Percentiles rank a stretch among this genome's conserved stretches.
Evolutionary conservation across 805 yeast species (phyloP).

Genomic region (Metschnikowia matae): DNA sequence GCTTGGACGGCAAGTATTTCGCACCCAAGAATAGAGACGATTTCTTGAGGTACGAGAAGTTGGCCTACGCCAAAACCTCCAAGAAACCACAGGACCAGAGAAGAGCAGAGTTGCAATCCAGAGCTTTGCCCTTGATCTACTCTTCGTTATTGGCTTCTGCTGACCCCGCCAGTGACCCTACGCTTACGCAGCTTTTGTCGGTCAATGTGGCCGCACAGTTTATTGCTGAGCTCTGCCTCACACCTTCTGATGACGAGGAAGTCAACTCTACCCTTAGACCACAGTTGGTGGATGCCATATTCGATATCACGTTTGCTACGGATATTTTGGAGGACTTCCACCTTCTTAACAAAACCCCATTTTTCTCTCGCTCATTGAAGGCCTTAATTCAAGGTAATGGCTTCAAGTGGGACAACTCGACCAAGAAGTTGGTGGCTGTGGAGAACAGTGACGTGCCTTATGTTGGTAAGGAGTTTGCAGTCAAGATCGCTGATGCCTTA

Average conservation of each 20-base stretch:
- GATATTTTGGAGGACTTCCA: slow-evolving; percentile 65
- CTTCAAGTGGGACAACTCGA: slow-evolving; percentile 57
- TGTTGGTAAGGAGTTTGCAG: slow-evolving; percentile 59
- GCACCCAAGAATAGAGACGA: slow-evolving; percentile 63
- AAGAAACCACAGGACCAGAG: slow-evolving; percentile 81
- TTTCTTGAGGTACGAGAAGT: slow-evolving; percentile 53
- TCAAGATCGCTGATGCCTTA: slow-evolving; percentile 48
- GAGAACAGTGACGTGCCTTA: slow-evolving; percentile 34
- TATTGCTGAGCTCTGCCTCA: slow-evolving; percentile 67
- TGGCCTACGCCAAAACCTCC: slow-evolving; percentile 60
- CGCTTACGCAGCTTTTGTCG: slow-evolving; percentile 47
- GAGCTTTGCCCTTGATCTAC: slow-evolving; percentile 64
- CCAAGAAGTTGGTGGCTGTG: slow-evolving; percentile 43
- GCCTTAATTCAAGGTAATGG: slow-evolving; percentile 81
- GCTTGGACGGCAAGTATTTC: slow-evolving; percentile 78
- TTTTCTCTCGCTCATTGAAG: slow-evolving; percentile 69
- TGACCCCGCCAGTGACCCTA: slow-evolving; percentile 33
- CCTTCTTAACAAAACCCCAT: slow-evolving; percentile 61
- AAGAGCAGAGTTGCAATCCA: slow-evolving; percentile 61
- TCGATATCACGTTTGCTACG: slow-evolving; percentile 55
- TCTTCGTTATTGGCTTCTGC: slow-evolving; percentile 40
- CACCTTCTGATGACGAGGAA: slow-evolving; percentile 44
- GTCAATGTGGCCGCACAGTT: slow-evolving; percentile 83
- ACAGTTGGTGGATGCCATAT: slow-evolving; percentile 51
- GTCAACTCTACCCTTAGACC: slow-evolving; percentile 38